Base-by-base conservation (phyloP, 345 rosid species). In the Kernera saxatilis region DNA sequence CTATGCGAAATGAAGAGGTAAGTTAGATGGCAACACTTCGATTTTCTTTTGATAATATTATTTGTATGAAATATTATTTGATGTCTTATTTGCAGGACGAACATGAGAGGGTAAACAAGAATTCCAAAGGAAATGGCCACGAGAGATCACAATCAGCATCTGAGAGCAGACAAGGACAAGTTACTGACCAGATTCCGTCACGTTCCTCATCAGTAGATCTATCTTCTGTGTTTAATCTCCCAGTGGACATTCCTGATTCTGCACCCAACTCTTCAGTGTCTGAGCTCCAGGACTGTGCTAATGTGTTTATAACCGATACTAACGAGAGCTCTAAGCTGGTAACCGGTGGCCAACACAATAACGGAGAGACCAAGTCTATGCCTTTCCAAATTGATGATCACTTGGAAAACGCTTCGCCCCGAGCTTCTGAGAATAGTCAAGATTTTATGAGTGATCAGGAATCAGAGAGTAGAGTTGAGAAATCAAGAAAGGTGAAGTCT, bases 401-500 rank as follows among this genome's bases (percentile, higher is more conserved):
- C 15, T 56, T 37, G 2, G 71, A 45, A 29, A 63, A 62, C 35
- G 73, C 51, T 55, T 75, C 66, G 29, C 74, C 75, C 37, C 70
- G 25, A 52, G 66, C 69, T 5, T 63, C 75, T 36, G 79, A 27
- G 25, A 44, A 63, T 45, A 69, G 70, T 21, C 79, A 62, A 69
- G 74, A 45, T 36, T 19, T 63, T 52, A 55, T 19, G 45, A 62
- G 65, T 69, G 79, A 75, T 53, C 50, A 61, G 59, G 79, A 69
- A 69, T 36, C 65, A 45, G 65, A 62, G 65, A 61, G 58, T n/a
- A 37, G 27, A 62, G 70, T 17, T 58, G 93, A 87, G 66, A 80
- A 84, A 76, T 67, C 84, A 73, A 87, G 78, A 76, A 85, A 73
- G 75, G 87, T 86, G 71, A 93, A 82, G 73, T 88, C 98, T 58